Conservation (phyloP, 306 rosid species). For the Medicago truncatula region DNA sequence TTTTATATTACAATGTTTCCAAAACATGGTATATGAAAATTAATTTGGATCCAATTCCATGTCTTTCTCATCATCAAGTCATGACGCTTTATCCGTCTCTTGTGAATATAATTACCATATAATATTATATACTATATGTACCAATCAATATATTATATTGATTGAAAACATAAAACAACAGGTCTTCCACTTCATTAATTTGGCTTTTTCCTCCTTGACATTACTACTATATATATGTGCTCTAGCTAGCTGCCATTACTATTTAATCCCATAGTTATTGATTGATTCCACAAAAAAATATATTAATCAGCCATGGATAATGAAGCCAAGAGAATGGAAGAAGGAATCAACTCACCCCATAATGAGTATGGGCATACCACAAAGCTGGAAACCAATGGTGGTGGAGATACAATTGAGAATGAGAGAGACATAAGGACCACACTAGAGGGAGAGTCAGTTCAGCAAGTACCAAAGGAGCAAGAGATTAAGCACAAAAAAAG, state of each 20-base stretch:
- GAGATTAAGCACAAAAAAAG: slow-evolving; percentile 56
- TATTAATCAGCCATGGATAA: slow-evolving; percentile 37
- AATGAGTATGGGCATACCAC: not conserved
- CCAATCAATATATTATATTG: not conserved
- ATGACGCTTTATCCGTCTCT: slow-evolving; percentile 30
- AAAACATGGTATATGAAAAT: not conserved
- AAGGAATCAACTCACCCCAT: slow-evolving; percentile 44
- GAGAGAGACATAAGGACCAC: slow-evolving; percentile 22
- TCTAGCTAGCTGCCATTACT: not conserved
- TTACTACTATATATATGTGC: slow-evolving; percentile 3
- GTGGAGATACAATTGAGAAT: slow-evolving; percentile 39
- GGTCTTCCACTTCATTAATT: slow-evolving; percentile 46
- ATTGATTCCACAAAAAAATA: not conserved
- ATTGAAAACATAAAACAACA: slow-evolving; percentile 37
- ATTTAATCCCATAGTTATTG: not conserved
- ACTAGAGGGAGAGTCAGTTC: not conserved
- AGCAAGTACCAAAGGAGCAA: slow-evolving; percentile 6
- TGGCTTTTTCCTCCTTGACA: slow-evolving; percentile 30
- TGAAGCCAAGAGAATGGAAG: slow-evolving; percentile 67
- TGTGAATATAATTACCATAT: not conserved
- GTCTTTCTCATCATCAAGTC: not conserved
- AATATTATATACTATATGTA: not conserved
- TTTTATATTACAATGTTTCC: not conserved
- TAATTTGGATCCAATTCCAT: slow-evolving; percentile 33
- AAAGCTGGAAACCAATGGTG: slow-evolving; percentile 2